Conservation (phyloP, 1,139 yeast species). For the Lodderomyces elongisporus region DNA sequence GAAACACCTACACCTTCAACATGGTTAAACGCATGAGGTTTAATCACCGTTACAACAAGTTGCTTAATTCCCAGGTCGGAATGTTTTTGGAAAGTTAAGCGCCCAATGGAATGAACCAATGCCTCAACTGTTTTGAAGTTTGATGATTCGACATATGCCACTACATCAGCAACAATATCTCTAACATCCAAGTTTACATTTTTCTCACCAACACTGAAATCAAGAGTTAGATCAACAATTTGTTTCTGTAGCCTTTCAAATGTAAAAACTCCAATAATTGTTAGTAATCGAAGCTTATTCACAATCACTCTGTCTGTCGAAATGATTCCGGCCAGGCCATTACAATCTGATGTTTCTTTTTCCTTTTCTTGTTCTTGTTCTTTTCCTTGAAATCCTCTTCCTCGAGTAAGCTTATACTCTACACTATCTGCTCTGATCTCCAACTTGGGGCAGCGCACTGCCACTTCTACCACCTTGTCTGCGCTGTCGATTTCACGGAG, state of each 20-base stretch:
- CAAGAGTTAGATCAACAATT: conserved; percentile 55
- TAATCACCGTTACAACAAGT: conserved; percentile 61
- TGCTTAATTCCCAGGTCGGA: conserved; percentile 27
- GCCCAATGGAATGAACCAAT: conserved; percentile 69
- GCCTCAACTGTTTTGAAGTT: conserved; percentile 93
- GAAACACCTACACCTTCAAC: conserved; percentile 91
- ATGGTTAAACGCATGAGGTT: conserved; percentile 82
- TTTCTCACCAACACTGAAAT: conserved; percentile 34
- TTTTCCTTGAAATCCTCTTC: no score
- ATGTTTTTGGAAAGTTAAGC: conserved; percentile 45
- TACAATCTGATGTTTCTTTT: conserved; percentile 9
- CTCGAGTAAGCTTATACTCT: conserved; percentile 32
- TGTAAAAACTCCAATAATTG: conserved; percentile 86
- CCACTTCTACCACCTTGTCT: conserved; percentile 46
- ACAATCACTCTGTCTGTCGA: conserved; percentile 32
- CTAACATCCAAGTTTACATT: conserved; percentile 30
- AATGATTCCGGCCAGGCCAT: no score
- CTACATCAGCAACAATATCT: conserved; percentile 41
- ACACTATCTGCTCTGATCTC: conserved; percentile 53
- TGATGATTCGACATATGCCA: conserved; percentile 62
- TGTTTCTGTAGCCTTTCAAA: conserved; percentile 82
- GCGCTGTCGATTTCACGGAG: conserved; percentile 46
- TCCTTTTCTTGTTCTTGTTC: conserved; percentile 3
- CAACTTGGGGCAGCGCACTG: conserved; percentile 46
- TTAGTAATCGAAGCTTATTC: conserved; percentile 52